Evolutionary conservation across 139 green algal genomes (phyloP).

Genomic region (Volvox reticuliferus): DNA sequence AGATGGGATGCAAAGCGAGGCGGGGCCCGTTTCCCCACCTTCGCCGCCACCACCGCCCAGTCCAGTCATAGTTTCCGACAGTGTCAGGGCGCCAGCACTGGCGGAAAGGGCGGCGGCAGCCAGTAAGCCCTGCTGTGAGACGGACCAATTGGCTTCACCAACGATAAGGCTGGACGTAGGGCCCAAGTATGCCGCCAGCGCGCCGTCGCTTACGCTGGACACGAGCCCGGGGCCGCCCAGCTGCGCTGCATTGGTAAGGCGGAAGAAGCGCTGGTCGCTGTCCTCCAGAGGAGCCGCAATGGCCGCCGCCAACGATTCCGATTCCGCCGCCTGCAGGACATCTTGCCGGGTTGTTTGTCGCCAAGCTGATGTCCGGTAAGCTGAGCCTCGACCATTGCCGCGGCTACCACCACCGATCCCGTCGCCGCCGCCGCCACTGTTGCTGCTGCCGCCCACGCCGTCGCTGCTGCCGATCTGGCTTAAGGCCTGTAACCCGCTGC

Average conservation of each 20-base stretch:
- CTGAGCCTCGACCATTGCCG: not conserved
- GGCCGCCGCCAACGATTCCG: not conserved
- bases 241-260: not conserved
- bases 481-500: not conserved
- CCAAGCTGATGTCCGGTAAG: not conserved
- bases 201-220: slow-evolving; percentile 23
- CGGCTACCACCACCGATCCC: not conserved
- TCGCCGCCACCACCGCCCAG: not conserved
- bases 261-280: not conserved
- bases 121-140: not conserved
- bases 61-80: not conserved
- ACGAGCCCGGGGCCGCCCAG: not conserved
- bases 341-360: not conserved
- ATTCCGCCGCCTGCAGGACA: not conserved
- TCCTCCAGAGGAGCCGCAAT: not conserved
- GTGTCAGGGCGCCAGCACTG: not conserved
- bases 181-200: slow-evolving; percentile 3
- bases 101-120: not conserved
- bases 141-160: not conserved
- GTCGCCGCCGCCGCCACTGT: not conserved
- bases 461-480: not conserved
- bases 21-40: not conserved
- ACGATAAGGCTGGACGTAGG: not conserved
- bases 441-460: not conserved
- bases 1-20: not conserved